phyloP scores from a whole-genome alignment of 169 alveolate species.

The Cryptosporidium ubiquitum region DNA sequence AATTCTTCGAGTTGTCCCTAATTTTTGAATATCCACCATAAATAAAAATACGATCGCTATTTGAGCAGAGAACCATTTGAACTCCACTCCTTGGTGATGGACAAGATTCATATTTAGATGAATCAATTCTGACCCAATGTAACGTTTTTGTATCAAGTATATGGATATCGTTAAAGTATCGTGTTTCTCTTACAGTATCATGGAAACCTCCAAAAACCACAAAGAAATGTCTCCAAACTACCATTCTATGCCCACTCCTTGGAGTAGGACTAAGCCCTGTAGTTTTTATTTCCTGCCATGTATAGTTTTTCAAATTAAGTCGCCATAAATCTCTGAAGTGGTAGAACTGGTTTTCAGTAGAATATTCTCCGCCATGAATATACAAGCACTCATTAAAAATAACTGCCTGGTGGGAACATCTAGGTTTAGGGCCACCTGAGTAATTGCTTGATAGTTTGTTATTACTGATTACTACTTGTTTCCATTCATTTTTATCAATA shows the following conservation, averaged over 20 bases:
- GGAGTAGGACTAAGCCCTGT: conserved; percentile 87
- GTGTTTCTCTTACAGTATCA: conserved; percentile 85
- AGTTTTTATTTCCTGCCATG: conserved; percentile 85
- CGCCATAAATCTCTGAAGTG: conserved; percentile 90
- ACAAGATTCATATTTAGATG: conserved; percentile 24
- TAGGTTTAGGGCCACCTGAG: conserved; percentile 85
- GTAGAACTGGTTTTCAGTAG: conserved; percentile 87
- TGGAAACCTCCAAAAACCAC: conserved; percentile 92
- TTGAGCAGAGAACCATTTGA: conserved; percentile 45
- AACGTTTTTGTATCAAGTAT: conserved; percentile 58
- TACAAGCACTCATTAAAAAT: conserved; percentile 83
- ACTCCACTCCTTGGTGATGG: conserved; percentile 74
- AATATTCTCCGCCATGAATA: conserved; percentile 91
- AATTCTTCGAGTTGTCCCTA: conserved; percentile 84
- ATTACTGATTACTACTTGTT: conserved; percentile 77
- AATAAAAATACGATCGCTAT: conserved; percentile 78
- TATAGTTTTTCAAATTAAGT: conserved; percentile 80
- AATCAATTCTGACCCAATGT: conserved; percentile 62
- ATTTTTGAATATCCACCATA: conserved; percentile 91
- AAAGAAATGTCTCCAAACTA: conserved; percentile 87
- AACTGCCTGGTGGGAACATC: conserved; percentile 91
- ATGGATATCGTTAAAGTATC: conserved; percentile 88
- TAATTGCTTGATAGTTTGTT: conserved; percentile 29
- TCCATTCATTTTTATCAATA: conserved; percentile 86
- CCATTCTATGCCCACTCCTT: conserved; percentile 93